Evolutionary conservation across 495 filamentous ascomycete species (phyloP).

Genomic region (Lasiosphaeria miniovina): DNA sequence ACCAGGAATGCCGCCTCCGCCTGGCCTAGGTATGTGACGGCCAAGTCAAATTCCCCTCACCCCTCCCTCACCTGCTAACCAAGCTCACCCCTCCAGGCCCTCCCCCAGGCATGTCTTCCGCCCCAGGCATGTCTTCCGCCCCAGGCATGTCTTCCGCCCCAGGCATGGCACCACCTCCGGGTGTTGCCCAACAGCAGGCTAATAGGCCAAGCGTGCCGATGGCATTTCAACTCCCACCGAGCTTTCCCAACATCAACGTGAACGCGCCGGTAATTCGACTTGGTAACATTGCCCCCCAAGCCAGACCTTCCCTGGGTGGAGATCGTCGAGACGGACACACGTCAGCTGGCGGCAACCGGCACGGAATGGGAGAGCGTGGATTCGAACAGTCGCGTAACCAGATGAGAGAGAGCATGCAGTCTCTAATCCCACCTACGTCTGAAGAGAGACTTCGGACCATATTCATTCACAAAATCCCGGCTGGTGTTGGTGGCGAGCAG

Average conservation of each 20-base stretch:
- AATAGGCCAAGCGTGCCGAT: constrained; percentile 76
- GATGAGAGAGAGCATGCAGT: constrained; percentile 70
- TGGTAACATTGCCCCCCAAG: constrained; percentile 63
- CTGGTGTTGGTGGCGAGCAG: constrained; percentile 72
- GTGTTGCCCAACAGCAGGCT: constrained; percentile 72
- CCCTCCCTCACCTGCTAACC: not conserved
- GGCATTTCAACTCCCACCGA: constrained; percentile 85
- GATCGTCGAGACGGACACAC: constrained; percentile 41
- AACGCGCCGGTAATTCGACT: constrained; percentile 94
- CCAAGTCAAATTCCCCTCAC: constrained; percentile 11
- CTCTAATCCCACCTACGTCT: constrained; percentile 76
- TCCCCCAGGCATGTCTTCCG: constrained; percentile 71
- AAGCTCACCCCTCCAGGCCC: constrained; percentile 39
- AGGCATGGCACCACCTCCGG: constrained; percentile 73
- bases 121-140: constrained; percentile 76
- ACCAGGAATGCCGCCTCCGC: constrained; percentile 70
- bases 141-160: constrained; percentile 77
- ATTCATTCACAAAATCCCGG: constrained; percentile 83
- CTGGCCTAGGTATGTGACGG: constrained; percentile 73
- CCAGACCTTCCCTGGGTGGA: constrained; percentile 55
- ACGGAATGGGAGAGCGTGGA: constrained; percentile 65
- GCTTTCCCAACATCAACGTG: constrained; percentile 97
- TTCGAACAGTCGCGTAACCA: constrained; percentile 67
- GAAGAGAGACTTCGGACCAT: constrained; percentile 91
- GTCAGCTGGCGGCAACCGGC: constrained; percentile 49